These are phyloP conservation scores for Trichosporon coremiiforme DNA, from an alignment of 1,284 basidiomycete species.

Conservation along the genomic window DNA sequence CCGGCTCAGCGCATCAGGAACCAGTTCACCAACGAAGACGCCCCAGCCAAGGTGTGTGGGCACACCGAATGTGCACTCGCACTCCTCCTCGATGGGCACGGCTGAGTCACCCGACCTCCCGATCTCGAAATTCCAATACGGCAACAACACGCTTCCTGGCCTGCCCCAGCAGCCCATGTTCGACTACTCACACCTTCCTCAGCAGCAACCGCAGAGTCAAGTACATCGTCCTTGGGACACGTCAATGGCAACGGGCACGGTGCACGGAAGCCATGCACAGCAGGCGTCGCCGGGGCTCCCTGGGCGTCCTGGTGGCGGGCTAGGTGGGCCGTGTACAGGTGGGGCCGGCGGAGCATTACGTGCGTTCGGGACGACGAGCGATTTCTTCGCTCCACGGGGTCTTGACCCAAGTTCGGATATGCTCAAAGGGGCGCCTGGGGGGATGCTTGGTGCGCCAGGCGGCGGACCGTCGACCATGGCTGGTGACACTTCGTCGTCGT, in stretches of 20 bases:
- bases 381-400: background rate
- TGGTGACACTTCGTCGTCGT: slow-evolving; percentile 2
- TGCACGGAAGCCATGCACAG: background rate
- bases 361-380: background rate
- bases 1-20: background rate
- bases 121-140: background rate
- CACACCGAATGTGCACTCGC: background rate
- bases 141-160: background rate
- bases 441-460: background rate
- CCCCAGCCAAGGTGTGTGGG: background rate
- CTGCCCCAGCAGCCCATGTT: background rate
- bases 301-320: background rate
- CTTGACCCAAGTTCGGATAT: slow-evolving; percentile 2
- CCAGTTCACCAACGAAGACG: background rate
- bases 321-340: background rate
- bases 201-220: background rate
- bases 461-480: background rate
- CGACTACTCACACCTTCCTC: slow-evolving; percentile 3
- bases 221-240: background rate
- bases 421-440: background rate
- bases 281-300: background rate
- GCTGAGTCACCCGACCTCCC: background rate
- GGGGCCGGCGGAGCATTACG: background rate
- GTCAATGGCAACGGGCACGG: background rate
- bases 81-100: slow-evolving; percentile 5